Conservation (phyloP, 306 rosid species). For the Castanea crenata region DNA sequence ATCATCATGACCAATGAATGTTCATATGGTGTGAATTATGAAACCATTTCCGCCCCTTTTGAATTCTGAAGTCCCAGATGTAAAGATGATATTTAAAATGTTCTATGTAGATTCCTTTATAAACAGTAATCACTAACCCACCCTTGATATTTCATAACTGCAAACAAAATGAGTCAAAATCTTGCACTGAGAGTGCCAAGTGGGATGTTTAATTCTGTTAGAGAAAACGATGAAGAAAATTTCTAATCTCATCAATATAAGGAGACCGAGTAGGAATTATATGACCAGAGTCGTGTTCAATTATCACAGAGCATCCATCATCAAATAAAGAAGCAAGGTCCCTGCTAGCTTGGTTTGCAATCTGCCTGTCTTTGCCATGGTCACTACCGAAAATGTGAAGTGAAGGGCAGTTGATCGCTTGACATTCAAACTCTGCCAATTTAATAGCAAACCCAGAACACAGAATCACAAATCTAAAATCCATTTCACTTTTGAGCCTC, state of each 20-base stretch:
- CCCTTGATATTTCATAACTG: background rate
- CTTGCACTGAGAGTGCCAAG: background rate
- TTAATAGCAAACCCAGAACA: constrained; percentile 72
- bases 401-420: constrained; percentile 58
- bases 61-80: background rate
- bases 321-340: constrained; percentile 72
- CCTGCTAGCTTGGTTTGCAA: constrained; percentile 64
- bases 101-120: background rate
- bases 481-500: constrained; percentile 39
- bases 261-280: constrained; percentile 81
- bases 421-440: constrained; percentile 33
- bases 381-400: constrained; percentile 80
- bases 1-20: background rate
- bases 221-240: constrained; percentile 61
- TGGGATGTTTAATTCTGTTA: constrained; percentile 5
- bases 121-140: background rate
- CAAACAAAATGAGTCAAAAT: background rate
- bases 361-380: constrained; percentile 75
- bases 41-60: background rate
- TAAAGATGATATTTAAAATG: background rate
- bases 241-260: constrained; percentile 64
- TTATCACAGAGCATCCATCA: constrained; percentile 42
- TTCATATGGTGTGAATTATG: too few species aligned
- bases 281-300: constrained; percentile 83
- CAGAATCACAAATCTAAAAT: constrained; percentile 64